Evolutionary conservation across 768 basidiomycete species (phyloP), one percentile per base, ranked within the genome.

Genomic region (Gloeopeniophorella convolvens): DNA sequence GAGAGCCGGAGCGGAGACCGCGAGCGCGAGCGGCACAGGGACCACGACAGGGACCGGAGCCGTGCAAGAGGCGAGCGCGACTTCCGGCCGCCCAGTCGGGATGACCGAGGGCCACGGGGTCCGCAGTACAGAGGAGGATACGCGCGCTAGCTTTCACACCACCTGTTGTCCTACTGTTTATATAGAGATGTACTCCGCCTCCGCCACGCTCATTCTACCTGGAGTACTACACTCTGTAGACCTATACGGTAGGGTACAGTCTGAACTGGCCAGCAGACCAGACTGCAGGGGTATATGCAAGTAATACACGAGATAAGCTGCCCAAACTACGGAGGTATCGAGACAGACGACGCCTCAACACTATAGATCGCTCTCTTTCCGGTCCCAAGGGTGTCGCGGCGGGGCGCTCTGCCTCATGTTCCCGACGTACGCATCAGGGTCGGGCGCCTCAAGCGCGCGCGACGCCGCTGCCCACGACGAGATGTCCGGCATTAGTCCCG

Each of bases 391-490:
- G n/a, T n/a, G n/a, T 21, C 41, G 41, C 30, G 48, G 1, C 13
- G 34, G 15, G 20, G 41, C 34, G 31, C 43, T 48, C 10, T 48
- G 47, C 21, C 50, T 18, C 13, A 50, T 3, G 33, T 49, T 56
- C 26, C 54, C 57, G 1, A 56, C 49, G 15, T 47, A 51, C 2
- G 37, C 37, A 18, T 56, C 57, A n/a, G 45, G 39, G 12, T 56
- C 56, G 7, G 42, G 48, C 13, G 56, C 46, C 4, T 68, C 65
- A 1, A 60, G 42, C n/a, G 46, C n/a, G 27, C 40, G 47, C 13
- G 66, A 59, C 23, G 62, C 56, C 10, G 63, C 52, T 30, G 66
- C 57, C 71, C 70, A 69, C 16, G 70, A 65, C 4, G 65, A 64
- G 13, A 71, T 47, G 45, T 53, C 60, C 6, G 68, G 70, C 35